Evolutionary conservation across 805 yeast genomes (phyloP), one percentile per base, ranked within the genome.

Genomic region (Metschnikowia proteae): DNA sequence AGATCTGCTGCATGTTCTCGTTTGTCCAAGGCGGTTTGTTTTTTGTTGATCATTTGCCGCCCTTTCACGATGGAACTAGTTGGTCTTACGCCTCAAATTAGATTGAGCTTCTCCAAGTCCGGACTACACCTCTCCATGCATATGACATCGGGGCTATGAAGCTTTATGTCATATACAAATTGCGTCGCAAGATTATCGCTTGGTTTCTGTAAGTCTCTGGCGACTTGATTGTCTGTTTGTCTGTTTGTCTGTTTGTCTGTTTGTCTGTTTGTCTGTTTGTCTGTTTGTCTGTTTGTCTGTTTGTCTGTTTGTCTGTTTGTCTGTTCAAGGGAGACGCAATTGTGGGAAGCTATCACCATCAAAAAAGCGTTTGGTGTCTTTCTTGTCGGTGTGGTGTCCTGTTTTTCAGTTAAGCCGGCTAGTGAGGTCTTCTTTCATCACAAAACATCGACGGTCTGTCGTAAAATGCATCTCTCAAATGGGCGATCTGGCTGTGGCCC

Each of bases 261-360:
- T 79, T 17, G 69, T 70, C 67, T 88, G 96, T 33, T 79, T 17
- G 69, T 70, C 67, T 88, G 96, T 33, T 79, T 17, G 69, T 70
- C 67, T 88, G 96, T 33, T 79, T 17, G 69, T 70, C 67, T 88
- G 96, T 33, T 79, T 17, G 69, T 70, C 67, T 88, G 96, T 33
- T 79, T 17, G 69, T 70, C 67, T 88, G 96, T 33, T 60, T 59
- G 11, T 53, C 55, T n/a, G 46, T 40, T 11, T 17, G 69, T 70
- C 67, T 88, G 96, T 33, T 79, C 66, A 37, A 89, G 64, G 11
- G 71, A 68, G 40, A 90, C 69, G 46, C 92, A 83, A 56, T 85
- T 90, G 39, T 81, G 74, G 5, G 94, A 84, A 1, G 95, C 95
- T 49, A 90, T 72, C 3, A 89, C 92, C 56, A 90, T 90, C 96